A percentile compares a stretch with the other conserved stretches of the same genome.
These are phyloP conservation scores for Pseudogymnoascus sp. DNA, from an alignment of 2,329 filamentous ascomycete species.

Conservation along the genomic window DNA sequence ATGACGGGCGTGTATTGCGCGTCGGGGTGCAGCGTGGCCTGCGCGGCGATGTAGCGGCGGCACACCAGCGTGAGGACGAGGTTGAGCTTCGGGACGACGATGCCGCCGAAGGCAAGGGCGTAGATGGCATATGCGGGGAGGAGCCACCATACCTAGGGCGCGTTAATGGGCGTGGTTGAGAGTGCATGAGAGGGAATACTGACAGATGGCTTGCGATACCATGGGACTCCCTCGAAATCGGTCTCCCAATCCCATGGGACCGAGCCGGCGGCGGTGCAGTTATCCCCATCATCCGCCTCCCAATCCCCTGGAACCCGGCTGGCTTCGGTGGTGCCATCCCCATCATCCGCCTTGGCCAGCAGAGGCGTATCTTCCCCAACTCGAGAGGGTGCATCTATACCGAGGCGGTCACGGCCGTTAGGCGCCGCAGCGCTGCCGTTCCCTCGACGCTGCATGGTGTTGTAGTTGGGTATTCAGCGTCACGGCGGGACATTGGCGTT, in stretches of 20 bases:
- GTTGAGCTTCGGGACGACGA: slow-evolving; percentile 80
- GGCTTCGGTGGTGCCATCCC: not conserved
- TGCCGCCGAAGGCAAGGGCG: slow-evolving; percentile 77
- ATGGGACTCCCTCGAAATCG: slow-evolving; percentile 54
- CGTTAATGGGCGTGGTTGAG: not conserved
- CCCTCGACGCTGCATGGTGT: not conserved
- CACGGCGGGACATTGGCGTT: not conserved
- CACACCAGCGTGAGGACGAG: slow-evolving; percentile 80
- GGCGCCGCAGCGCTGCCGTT: not conserved
- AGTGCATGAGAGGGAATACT: slow-evolving; percentile 20
- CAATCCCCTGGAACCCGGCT: no score
- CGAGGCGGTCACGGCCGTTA: not conserved
- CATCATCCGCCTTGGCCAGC: not conserved
- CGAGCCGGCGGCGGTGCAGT: not conserved
- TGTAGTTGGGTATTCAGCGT: not conserved
- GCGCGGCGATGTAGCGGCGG: slow-evolving; percentile 68
- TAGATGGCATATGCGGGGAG: slow-evolving; percentile 73
- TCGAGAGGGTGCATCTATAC: not conserved
- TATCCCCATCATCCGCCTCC: not conserved
- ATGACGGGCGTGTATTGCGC: slow-evolving; percentile 56
- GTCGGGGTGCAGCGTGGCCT: slow-evolving; percentile 47
- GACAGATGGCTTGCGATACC: slow-evolving; percentile 57
- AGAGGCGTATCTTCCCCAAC: not conserved
- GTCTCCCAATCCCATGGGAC: slow-evolving; percentile 33
- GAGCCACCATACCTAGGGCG: slow-evolving; percentile 69